A percentile compares a stretch with the other conserved stretches of the same genome.
Evolutionary conservation across 163 green algal genomes (phyloP).

Genomic region (Volvox carteri): DNA sequence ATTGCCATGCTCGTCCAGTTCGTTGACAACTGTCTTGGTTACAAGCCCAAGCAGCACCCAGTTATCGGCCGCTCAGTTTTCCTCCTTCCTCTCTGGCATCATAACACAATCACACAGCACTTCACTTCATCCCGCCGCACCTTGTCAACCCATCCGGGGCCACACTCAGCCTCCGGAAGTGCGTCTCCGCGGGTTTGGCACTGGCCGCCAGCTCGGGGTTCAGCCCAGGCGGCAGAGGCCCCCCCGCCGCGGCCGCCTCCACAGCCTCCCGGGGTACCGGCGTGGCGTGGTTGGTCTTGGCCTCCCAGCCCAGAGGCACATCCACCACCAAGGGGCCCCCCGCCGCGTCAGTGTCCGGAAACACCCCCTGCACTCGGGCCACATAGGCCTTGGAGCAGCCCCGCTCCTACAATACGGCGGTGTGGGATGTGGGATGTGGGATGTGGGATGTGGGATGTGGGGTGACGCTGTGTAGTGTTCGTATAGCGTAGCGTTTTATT

Average conservation of each 20-base stretch:
- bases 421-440: too few species aligned
- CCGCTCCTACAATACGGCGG: too few species aligned
- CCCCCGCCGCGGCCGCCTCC: not conserved
- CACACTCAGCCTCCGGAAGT: constrained; percentile 74
- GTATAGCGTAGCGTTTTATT: too few species aligned
- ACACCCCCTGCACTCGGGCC: constrained; percentile 85
- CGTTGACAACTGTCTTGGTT: too few species aligned
- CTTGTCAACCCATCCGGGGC: constrained; percentile 75
- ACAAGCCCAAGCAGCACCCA: too few species aligned
- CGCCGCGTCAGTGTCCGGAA: constrained; percentile 63
- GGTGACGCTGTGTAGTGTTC: too few species aligned
- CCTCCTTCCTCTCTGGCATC: too few species aligned
- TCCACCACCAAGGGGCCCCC: constrained; percentile 59
- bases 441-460: too few species aligned
- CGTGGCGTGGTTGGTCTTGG: constrained; percentile 67
- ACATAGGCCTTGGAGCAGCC: constrained; percentile 91
- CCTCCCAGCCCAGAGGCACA: constrained; percentile 75
- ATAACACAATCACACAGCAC: too few species aligned
- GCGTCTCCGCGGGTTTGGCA: constrained; percentile 66
- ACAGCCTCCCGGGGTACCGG: constrained; percentile 22
- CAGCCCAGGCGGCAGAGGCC: not conserved
- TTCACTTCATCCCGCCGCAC: too few species aligned
- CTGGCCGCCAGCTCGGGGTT: not conserved
- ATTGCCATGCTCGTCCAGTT: too few species aligned
- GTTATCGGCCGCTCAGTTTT: too few species aligned